Evolutionary conservation across 371 early-diverging fungal species (phyloP).

Genomic region (Fennellomyces sp.): DNA sequence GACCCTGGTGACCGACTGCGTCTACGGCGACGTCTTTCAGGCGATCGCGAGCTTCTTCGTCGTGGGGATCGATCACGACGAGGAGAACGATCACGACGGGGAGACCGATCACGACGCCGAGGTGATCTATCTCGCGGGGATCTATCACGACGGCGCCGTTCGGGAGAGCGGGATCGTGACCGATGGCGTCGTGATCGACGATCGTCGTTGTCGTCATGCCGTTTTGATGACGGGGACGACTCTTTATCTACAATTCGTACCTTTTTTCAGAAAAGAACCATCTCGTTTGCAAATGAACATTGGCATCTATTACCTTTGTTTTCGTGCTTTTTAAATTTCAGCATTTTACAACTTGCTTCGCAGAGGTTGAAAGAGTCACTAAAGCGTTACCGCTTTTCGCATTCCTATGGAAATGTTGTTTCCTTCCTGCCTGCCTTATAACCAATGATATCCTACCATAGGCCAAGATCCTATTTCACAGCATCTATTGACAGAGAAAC

Average conservation of each 20-base stretch:
- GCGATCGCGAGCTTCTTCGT: slow-evolving; percentile 11
- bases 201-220: slow-evolving; percentile 14
- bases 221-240: slow-evolving; percentile 10
- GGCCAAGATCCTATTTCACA: too few relatives aligned
- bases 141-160: slow-evolving; percentile 11
- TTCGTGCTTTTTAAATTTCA: slow-evolving; percentile 52
- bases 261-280: neutral
- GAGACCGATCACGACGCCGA: too few relatives aligned
- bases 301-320: slow-evolving; percentile 42
- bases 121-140: slow-evolving; percentile 19
- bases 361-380: too few relatives aligned
- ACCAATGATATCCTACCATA: too few relatives aligned
- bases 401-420: too few relatives aligned
- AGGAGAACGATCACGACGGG: slow-evolving; percentile 9
- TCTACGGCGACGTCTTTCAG: slow-evolving; percentile 14
- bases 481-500: too few relatives aligned
- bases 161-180: slow-evolving; percentile 29
- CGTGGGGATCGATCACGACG: slow-evolving; percentile 15
- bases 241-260: slow-evolving; percentile 10
- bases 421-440: too few relatives aligned
- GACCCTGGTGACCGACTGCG: slow-evolving; percentile 16
- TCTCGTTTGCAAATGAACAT: neutral
- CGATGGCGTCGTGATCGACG: slow-evolving; percentile 13
- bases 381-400: too few relatives aligned
- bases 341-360: too few relatives aligned